These are phyloP conservation scores for Paraphoma sp. DNA, from an alignment of 2,329 filamentous ascomycete genomes.

Conservation along the genomic window DNA sequence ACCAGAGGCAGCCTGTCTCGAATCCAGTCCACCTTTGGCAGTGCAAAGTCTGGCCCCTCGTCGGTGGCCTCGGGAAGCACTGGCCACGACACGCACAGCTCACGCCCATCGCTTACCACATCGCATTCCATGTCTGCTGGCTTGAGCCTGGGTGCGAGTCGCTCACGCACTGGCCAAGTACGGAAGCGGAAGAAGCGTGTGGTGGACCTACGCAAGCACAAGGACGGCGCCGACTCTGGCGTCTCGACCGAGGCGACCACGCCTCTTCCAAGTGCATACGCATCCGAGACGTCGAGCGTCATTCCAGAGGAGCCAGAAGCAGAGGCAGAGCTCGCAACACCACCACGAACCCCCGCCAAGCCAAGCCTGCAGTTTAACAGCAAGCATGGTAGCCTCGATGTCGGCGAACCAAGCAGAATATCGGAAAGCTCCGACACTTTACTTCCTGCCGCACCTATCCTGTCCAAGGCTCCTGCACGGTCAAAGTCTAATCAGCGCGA, in stretches of 20 bases:
- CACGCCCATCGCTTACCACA: conserved; percentile 71
- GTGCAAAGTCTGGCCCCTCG: conserved; percentile 55
- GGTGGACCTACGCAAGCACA: conserved; percentile 76
- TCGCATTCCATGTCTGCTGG: conserved; percentile 64
- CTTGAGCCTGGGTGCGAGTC: conserved; percentile 67
- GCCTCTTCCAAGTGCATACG: conserved; percentile 60
- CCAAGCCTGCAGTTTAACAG: conserved; percentile 30
- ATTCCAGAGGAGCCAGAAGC: conserved; percentile 41
- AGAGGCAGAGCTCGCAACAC: conserved; percentile 41
- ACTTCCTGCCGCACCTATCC: conserved; percentile 35
- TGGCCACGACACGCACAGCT: conserved; percentile 55
- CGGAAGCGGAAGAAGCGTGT: conserved; percentile 85
- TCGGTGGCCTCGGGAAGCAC: conserved; percentile 56
- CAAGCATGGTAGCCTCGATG: conserved; percentile 31
- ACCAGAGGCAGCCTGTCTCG: conserved; percentile 54
- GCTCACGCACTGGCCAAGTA: conserved; percentile 65
- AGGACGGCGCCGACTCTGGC: conserved; percentile 57
- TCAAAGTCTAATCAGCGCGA: conserved; percentile 28
- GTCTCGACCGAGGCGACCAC: conserved; percentile 60
- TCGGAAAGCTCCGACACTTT: conserved; percentile 29
- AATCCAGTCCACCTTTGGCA: conserved; percentile 53
- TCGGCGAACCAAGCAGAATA: conserved; percentile 31
- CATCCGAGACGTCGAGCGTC: conserved; percentile 61
- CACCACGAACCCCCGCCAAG: conserved; percentile 37
- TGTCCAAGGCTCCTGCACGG: conserved; percentile 30